Conservation (phyloP, 768 basidiomycete genomes). For the Pholiota conissans region DNA sequence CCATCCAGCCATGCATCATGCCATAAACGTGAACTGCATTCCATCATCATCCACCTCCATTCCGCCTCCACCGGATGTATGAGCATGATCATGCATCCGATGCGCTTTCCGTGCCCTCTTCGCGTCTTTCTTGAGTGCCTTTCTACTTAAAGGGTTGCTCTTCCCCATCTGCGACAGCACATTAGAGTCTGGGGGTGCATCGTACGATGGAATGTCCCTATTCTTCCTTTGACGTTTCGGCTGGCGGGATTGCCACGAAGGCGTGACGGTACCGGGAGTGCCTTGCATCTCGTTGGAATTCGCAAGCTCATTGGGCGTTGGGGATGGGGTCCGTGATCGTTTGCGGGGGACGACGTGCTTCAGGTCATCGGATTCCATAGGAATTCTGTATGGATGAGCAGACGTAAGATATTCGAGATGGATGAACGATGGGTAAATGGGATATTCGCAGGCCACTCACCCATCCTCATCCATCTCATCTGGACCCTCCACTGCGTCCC, state of each 20-base stretch:
- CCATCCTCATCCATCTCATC: conserved; percentile 41
- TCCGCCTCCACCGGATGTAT: conserved; percentile 15
- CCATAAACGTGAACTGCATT: conserved; percentile 50
- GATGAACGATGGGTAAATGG: background rate
- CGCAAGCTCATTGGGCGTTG: conserved; percentile 10
- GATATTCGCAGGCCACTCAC: conserved; percentile 23
- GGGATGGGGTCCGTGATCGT: conserved; percentile 39
- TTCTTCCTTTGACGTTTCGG: conserved; percentile 64
- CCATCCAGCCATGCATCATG: conserved; percentile 15
- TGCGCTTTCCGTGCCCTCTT: conserved; percentile 61
- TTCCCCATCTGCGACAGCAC: conserved; percentile 45
- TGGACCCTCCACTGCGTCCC: conserved; percentile 39
- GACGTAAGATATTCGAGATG: background rate
- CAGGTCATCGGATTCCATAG: conserved; percentile 37
- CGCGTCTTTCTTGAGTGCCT: conserved; percentile 60
- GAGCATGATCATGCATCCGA: conserved; percentile 24
- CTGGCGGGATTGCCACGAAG: conserved; percentile 30
- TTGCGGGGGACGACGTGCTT: conserved; percentile 34
- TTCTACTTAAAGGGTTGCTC: conserved; percentile 62
- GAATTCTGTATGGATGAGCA: conserved; percentile 19
- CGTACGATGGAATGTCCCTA: conserved; percentile 54
- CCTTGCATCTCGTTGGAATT: background rate
- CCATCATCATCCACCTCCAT: conserved; percentile 52
- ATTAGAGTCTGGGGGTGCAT: conserved; percentile 48
- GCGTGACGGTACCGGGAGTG: conserved; percentile 9